Evolutionary conservation across 1,284 basidiomycete species (phyloP).

Genomic region (Naganishia sp.): DNA sequence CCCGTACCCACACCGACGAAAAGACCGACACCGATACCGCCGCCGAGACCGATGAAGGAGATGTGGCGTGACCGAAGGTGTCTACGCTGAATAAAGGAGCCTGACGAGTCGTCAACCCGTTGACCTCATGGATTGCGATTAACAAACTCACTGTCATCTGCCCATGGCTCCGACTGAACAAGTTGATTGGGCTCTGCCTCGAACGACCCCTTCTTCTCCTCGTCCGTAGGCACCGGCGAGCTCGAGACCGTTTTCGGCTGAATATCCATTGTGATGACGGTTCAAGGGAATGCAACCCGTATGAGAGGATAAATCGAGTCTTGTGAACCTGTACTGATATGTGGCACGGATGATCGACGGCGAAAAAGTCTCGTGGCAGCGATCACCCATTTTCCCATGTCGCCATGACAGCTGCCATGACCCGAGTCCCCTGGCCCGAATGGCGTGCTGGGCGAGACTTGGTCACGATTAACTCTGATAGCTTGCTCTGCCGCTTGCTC

Average conservation of each 20-base stretch:
- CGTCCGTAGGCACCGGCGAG: slow-evolving; percentile 1
- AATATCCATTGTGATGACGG: not conserved
- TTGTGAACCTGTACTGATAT: no score
- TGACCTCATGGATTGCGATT: not conserved
- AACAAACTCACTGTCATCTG: slow-evolving; percentile 10
- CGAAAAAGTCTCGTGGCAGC: no score
- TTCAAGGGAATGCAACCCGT: no score
- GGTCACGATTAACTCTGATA: no score
- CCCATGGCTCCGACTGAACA: slow-evolving; percentile 21
- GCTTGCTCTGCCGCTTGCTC: no score
- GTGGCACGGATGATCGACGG: no score
- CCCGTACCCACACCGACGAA: slow-evolving; percentile 58
- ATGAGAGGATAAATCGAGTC: no score
- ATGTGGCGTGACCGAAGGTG: slow-evolving; percentile 33
- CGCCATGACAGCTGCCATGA: no score
- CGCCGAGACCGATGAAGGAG: slow-evolving; percentile 33
- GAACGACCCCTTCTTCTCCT: slow-evolving; percentile 20
- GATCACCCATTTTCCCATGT: no score
- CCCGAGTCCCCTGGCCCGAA: no score
- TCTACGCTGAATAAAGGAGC: slow-evolving; percentile 25
- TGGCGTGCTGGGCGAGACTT: no score
- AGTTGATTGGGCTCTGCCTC: slow-evolving; percentile 9
- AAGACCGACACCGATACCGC: slow-evolving; percentile 56
- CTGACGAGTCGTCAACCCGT: not conserved
- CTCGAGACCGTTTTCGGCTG: not conserved